These are phyloP conservation scores for Lagerstroemia speciosa DNA, from an alignment of 345 rosid genomes.

Conservation along the genomic window DNA sequence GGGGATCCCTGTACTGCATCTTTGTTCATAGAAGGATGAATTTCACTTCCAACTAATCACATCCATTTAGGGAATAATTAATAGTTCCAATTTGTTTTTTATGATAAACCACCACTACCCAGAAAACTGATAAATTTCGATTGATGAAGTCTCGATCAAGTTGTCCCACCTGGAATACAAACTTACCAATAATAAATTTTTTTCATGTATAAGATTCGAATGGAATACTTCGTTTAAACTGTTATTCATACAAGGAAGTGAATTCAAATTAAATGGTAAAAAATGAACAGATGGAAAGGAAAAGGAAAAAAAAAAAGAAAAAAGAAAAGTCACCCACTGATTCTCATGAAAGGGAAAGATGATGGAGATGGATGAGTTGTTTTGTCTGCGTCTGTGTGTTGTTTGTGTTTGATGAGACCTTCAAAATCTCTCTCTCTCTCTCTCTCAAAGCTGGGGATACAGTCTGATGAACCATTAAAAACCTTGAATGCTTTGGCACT, in stretches of 20 bases:
- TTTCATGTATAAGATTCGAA: too few species aligned
- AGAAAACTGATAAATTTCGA: too few species aligned
- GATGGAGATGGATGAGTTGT: background rate
- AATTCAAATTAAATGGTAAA: background rate
- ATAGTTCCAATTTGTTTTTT: too few species aligned
- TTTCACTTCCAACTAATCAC: background rate
- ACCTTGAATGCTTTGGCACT: constrained; percentile 12
- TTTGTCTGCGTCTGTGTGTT: background rate
- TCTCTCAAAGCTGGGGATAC: constrained; percentile 1
- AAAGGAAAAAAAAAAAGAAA: background rate
- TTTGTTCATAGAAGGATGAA: too few species aligned
- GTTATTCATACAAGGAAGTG: background rate
- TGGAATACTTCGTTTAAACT: too few species aligned
- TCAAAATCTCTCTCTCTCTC: constrained; percentile 2
- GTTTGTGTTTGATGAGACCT: background rate
- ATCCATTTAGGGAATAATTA: too few species aligned
- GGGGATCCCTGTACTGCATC: background rate
- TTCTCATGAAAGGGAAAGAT: constrained; percentile 2
- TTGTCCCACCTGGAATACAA: too few species aligned
- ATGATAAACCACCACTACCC: too few species aligned
- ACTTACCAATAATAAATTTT: too few species aligned
- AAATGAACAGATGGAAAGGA: too few species aligned
- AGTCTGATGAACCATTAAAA: constrained; percentile 2
- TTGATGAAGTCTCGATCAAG: too few species aligned
- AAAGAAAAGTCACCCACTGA: background rate